phyloP scores from a whole-genome alignment of 495 filamentous ascomycete species.

The Neurospora hispaniola region DNA sequence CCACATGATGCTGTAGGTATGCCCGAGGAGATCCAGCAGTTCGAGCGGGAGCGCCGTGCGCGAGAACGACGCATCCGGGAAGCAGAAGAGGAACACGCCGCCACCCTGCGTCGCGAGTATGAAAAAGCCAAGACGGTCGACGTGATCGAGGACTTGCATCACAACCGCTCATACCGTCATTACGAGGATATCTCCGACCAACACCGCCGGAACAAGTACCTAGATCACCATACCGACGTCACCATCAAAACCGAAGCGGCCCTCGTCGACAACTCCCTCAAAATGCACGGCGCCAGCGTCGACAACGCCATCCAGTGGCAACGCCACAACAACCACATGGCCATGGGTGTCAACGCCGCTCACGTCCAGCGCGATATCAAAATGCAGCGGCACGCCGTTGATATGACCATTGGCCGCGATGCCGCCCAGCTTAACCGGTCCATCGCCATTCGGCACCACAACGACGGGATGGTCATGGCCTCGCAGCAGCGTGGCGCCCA shows the following conservation, averaged over 20 bases:
- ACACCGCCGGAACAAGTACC: slow-evolving; percentile 5
- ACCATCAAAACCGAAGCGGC: slow-evolving; percentile 7
- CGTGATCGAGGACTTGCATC: slow-evolving; percentile 4
- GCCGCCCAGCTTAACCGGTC: slow-evolving; percentile 3
- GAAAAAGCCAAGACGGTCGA: slow-evolving; percentile 21
- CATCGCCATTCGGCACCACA: slow-evolving; percentile 3
- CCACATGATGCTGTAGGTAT: slow-evolving; percentile 29
- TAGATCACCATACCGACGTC: slow-evolving; percentile 12
- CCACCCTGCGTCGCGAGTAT: slow-evolving; percentile 21
- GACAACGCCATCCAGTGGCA: slow-evolving; percentile 11
- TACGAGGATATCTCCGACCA: slow-evolving; percentile 12
- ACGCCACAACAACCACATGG: slow-evolving; percentile 9
- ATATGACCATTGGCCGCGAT: neutral
- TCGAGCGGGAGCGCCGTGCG: slow-evolving; percentile 26
- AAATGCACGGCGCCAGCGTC: slow-evolving; percentile 7
- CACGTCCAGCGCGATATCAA: neutral
- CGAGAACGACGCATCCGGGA: slow-evolving; percentile 19
- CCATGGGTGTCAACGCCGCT: slow-evolving; percentile 7
- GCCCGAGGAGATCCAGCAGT: slow-evolving; percentile 25
- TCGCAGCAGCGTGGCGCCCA: slow-evolving; percentile 7
- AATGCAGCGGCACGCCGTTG: neutral
- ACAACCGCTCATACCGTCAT: slow-evolving; percentile 9
- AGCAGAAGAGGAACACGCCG: slow-evolving; percentile 20
- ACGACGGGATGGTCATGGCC: slow-evolving; percentile 1
- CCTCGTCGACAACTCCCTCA: slow-evolving; percentile 12